Evolutionary conservation across 1,139 yeast genomes (phyloP).

Genomic region (Saccharomycopsis phalli): DNA sequence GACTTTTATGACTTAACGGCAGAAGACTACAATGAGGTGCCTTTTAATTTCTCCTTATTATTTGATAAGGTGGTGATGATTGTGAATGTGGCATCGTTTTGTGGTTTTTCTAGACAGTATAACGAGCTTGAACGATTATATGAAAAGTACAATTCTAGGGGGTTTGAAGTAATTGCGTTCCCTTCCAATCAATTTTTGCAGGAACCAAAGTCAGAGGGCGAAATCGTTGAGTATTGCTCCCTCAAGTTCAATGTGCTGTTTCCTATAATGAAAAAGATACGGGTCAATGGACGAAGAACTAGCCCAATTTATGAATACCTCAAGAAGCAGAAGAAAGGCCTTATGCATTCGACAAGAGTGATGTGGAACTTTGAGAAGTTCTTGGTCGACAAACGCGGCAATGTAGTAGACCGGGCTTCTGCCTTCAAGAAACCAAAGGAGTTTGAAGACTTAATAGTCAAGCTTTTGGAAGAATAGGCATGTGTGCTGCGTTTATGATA

Average conservation of each 20-base stretch:
- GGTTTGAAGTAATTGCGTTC: conserved; percentile 72
- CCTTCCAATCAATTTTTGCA: conserved; percentile 83
- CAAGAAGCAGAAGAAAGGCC: conserved; percentile 49
- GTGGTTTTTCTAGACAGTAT: conserved; percentile 83
- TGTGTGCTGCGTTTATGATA: not conserved
- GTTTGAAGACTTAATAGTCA: conserved; percentile 39
- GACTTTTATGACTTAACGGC: conserved; percentile 58
- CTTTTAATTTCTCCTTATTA: conserved; percentile 57
- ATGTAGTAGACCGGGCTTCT: conserved; percentile 56
- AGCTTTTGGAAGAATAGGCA: conserved; percentile 13
- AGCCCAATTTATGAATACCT: conserved; percentile 69
- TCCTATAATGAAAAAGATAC: conserved; percentile 60
- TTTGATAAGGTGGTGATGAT: conserved; percentile 86
- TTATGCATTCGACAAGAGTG: conserved; percentile 69
- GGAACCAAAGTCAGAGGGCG: conserved; percentile 60
- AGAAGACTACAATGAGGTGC: conserved; percentile 47
- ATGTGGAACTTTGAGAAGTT: conserved; percentile 93
- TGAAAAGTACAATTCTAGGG: conserved; percentile 57
- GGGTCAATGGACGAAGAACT: conserved; percentile 72
- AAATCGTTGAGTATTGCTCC: conserved; percentile 50
- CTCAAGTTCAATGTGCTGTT: conserved; percentile 55
- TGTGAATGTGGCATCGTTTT: conserved; percentile 89
- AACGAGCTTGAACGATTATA: conserved; percentile 69
- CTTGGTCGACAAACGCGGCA: conserved; percentile 55
- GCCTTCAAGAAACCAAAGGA: conserved; percentile 59